Conservation (phyloP, 2,329 filamentous ascomycete genomes). For the Calonectria leucothoes region DNA sequence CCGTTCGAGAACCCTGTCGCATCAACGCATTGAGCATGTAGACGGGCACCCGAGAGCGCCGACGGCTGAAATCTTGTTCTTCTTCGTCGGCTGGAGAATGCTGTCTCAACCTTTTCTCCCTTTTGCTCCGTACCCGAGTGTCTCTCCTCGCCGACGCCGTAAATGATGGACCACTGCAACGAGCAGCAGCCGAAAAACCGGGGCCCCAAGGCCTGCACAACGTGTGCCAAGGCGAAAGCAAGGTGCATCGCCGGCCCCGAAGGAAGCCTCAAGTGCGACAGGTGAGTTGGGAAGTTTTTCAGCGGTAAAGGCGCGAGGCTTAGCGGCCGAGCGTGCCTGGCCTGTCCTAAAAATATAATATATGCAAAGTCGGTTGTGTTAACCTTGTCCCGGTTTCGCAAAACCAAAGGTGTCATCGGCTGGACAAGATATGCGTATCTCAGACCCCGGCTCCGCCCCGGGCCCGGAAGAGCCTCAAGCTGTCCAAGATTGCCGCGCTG, state of each 20-base stretch:
- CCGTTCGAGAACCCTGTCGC: constrained; percentile 35
- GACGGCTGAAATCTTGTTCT: constrained; percentile 19
- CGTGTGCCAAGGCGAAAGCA: constrained; percentile 64
- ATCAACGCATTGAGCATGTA: constrained; percentile 26
- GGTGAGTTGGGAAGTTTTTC: constrained; percentile 46
- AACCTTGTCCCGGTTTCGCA: neutral
- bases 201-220: constrained; percentile 62
- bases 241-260: constrained; percentile 58
- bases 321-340: neutral
- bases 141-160: constrained; percentile 27
- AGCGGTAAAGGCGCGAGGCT: neutral
- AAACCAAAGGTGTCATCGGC: constrained; percentile 58
- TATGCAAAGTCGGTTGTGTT: no score
- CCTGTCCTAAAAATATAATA: neutral
- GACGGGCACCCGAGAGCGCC: constrained; percentile 29
- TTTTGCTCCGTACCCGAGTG: constrained; percentile 32
- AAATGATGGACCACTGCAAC: constrained; percentile 33
- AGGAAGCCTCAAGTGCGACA: constrained; percentile 57
- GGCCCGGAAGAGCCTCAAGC: constrained; percentile 58
- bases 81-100: constrained; percentile 30
- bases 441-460: constrained; percentile 61
- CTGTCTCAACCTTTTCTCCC: neutral
- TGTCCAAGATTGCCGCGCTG: constrained; percentile 62
- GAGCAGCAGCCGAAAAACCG: constrained; percentile 47
- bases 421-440: constrained; percentile 59